Evolutionary conservation across 495 filamentous ascomycete genomes (phyloP).

Genomic region (Clohesyomyces aquaticus): DNA sequence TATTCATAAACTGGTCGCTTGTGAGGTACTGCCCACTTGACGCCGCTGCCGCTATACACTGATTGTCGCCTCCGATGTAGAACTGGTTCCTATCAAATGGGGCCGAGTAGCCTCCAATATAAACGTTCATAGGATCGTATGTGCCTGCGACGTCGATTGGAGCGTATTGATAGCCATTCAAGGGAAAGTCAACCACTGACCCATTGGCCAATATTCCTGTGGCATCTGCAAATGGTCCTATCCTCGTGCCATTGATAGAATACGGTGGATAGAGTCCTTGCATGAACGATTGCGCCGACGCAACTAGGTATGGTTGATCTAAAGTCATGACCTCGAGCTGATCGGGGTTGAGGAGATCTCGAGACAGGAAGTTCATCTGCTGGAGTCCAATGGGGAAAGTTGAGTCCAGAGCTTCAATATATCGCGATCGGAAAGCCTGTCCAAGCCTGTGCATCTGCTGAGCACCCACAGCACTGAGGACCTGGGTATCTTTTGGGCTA

Average conservation of each 20-base stretch:
- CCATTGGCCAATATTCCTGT: slow-evolving; percentile 62
- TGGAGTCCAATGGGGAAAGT: slow-evolving; percentile 39
- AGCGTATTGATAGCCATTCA: slow-evolving; percentile 76
- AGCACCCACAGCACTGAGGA: slow-evolving; percentile 70
- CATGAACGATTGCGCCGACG: slow-evolving; percentile 73
- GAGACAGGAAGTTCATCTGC: slow-evolving; percentile 52
- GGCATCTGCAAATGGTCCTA: slow-evolving; percentile 47
- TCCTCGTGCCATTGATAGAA: slow-evolving; percentile 47
- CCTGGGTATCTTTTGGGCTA: slow-evolving; percentile 52
- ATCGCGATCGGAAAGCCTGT: slow-evolving; percentile 57
- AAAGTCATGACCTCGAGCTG: slow-evolving; percentile 54
- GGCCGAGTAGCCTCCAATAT: no score
- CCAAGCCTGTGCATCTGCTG: slow-evolving; percentile 67
- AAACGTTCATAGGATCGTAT: slow-evolving; percentile 60
- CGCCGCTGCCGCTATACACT: slow-evolving; percentile 53
- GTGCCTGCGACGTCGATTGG: slow-evolving; percentile 57
- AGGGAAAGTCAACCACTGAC: slow-evolving; percentile 58
- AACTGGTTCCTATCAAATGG: no score
- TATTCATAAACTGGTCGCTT: slow-evolving; percentile 44
- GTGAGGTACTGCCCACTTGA: slow-evolving; percentile 41
- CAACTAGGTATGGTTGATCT: slow-evolving; percentile 56
- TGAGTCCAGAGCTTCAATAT: slow-evolving; percentile 44
- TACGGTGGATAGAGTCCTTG: slow-evolving; percentile 79
- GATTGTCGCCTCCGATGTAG: slow-evolving; percentile 58
- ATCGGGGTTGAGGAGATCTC: slow-evolving; percentile 52